Conservation (phyloP, 441 rosid species). For the Aquilaria agallochum region DNA sequence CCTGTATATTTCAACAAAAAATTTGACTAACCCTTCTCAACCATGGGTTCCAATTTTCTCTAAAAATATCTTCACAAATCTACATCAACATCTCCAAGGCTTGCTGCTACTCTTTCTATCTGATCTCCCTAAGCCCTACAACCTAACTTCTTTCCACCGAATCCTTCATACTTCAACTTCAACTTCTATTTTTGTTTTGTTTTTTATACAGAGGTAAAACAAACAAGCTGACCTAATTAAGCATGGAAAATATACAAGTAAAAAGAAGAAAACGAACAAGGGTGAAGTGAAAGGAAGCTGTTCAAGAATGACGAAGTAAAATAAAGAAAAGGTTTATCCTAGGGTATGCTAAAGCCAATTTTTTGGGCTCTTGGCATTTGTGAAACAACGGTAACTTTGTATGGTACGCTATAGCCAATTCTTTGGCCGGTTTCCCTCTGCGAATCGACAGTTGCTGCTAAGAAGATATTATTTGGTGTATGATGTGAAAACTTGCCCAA, state of each 20-base stretch:
- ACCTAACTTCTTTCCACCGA: not conserved
- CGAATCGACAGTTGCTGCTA: slow-evolving; percentile 31
- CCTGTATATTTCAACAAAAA: not conserved
- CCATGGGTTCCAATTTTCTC: not conserved
- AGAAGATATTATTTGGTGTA: slow-evolving; percentile 19
- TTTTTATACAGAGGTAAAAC: not conserved
- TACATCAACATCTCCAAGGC: slow-evolving; percentile 1
- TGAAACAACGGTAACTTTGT: too few species aligned
- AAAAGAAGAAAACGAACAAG: slow-evolving; percentile 1
- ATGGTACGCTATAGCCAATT: too few species aligned
- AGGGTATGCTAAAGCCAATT: slow-evolving; percentile 67
- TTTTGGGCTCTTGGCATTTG: slow-evolving; percentile 32
- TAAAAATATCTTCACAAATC: not conserved
- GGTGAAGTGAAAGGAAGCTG: not conserved
- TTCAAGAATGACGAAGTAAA: slow-evolving; percentile 24
- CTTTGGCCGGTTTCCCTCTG: too few species aligned
- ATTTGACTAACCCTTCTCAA: slow-evolving; percentile 24
- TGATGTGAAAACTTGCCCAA: slow-evolving; percentile 31
- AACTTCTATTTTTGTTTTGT: not conserved
- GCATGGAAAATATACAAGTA: not conserved
- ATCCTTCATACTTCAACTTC: not conserved
- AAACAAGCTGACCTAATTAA: not conserved
- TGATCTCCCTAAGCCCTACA: not conserved
- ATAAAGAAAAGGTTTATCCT: slow-evolving; percentile 42
- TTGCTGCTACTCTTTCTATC: not conserved